Evolutionary conservation across 768 basidiomycete species (phyloP).

Genomic region (Galerina sulciceps): DNA sequence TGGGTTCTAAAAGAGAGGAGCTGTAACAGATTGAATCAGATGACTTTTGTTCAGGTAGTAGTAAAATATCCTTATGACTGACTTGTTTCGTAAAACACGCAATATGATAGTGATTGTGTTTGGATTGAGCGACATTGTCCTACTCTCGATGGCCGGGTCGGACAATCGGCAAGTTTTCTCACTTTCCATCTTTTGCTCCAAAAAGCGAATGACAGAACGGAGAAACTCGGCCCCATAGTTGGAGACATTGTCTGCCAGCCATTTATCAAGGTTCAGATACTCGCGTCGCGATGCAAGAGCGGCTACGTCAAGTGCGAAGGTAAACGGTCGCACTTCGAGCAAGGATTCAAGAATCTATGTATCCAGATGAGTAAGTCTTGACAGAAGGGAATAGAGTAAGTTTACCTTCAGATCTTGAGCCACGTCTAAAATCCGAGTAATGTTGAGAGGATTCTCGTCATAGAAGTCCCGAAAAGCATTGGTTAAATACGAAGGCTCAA

Average conservation of each 20-base stretch:
- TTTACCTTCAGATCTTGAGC: constrained; percentile 92
- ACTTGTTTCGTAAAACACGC: constrained; percentile 86
- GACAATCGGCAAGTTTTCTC: constrained; percentile 80
- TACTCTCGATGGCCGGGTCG: constrained; percentile 76
- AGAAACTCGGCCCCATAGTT: constrained; percentile 86
- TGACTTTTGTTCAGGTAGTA: not conserved
- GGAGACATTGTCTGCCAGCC: constrained; percentile 88
- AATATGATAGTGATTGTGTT: constrained; percentile 92
- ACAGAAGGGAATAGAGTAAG: not conserved
- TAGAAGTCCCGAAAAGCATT: constrained; percentile 92
- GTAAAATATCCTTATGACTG: constrained; percentile 28
- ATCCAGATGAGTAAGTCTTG: not conserved
- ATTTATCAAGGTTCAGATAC: constrained; percentile 95
- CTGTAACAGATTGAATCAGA: constrained; percentile 37
- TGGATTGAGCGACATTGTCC: constrained; percentile 87
- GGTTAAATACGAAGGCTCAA: constrained; percentile 83
- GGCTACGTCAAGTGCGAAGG: constrained; percentile 92
- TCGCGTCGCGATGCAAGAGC: constrained; percentile 92
- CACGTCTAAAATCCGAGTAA: constrained; percentile 92
- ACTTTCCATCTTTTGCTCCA: constrained; percentile 91
- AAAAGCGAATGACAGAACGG: constrained; percentile 83
- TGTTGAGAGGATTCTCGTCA: constrained; percentile 88
- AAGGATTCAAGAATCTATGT: constrained; percentile 88
- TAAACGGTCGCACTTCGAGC: constrained; percentile 86
- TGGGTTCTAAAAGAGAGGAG: constrained; percentile 72